Base-by-base conservation (phyloP, 2,329 filamentous ascomycete species). In the Westerdykella aurantiaca region DNA sequence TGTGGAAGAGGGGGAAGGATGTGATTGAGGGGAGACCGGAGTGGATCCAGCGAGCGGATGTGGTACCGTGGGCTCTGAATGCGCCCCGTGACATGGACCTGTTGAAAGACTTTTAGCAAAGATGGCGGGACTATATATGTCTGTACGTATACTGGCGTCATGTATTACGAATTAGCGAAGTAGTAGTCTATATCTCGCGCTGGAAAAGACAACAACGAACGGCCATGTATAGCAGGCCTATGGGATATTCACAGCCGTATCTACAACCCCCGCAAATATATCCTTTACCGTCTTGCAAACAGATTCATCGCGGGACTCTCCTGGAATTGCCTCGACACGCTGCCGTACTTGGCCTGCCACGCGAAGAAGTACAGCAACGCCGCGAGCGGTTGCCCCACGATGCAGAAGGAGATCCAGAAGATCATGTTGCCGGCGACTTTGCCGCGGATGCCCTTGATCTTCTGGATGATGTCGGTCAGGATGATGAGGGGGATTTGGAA, bases 271-370 rank as follows among this genome's bases (percentile, higher is more conserved):
- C 5, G 16, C 33, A 14, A 35, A 35, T 29, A 4, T 12, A 9
- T 10, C n/a, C 33, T 18, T 38, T n/a, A 38, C 3, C 37, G 37
- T 23, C 38, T 40, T 14, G 7, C 13, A 9, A 43, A 43, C 16
- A 40, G 14, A 34, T 54, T 47, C 23, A 56, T 41, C 1, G 55
- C 53, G 35, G 46, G 46, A 34, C 55, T 63, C 16, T 57, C 51
- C 17, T 55, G 49, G 4, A 56, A 55, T 45, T 59, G 53, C 44
- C 59, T 63, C 10, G 72, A 87, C 17, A 90, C 84, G 57, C 84
- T 89, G 11, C 93, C 93, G 64, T 95, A 96, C 72, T 97, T 97
- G 43, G 88, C 88, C 70, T 97, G 91, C 91, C 93, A 98, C 1
- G 90, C 90, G 64, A 97, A 97, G 67, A 96, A 98, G 67, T 98